Evolutionary conservation across 2,329 filamentous ascomycete genomes (phyloP), one percentile per base, ranked within the genome.

Genomic region (Chalaropsis thielavioides): DNA sequence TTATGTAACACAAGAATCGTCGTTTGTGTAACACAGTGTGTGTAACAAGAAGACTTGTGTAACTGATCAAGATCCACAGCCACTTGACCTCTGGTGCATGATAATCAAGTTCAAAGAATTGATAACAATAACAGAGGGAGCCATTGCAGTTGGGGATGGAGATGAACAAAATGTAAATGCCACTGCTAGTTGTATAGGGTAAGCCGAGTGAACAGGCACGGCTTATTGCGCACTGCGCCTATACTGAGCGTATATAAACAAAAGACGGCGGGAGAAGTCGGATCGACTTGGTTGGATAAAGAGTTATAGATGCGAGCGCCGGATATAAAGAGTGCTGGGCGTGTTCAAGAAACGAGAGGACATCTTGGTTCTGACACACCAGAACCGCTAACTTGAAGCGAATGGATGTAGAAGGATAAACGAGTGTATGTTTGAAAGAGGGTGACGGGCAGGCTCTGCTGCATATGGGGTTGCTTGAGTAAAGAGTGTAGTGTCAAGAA

Each of bases 191-290:
- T 11, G 22, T 56, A 17, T 4, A 41, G 19, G 19, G 46, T 6
- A 46, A 19, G 58, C 38, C n/a, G 49, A 31, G 19, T 22, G 24
- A 61, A 67, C 44, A 63, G 65, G 64, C 59, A 66, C 64, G 56
- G 60, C 63, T 65, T 67, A 68, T 67, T 65, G 62, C 60, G 60
- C n/a, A 46, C 40, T 46, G 41, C 22, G 51, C 51, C 51, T 56
- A 31, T 56, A 27, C 51, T 17, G 15, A 56, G 4, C 31, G 51
- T 17, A 56, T 56, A 31, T 22, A 27, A 56, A 56, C 51, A 22
- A 56, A 41, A 31, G 59, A 44, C 35, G 41, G 41, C 35, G 31
- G 59, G 17, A 61, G 24, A 61, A 40, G 41, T 31, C 22, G 59
- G 41, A 24, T 61, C 41, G 59, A 44, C 31, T 44, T 4, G 65